phyloP scores from a whole-genome alignment of 2,329 filamentous ascomycete genomes.

The Alternaria brassicae region DNA sequence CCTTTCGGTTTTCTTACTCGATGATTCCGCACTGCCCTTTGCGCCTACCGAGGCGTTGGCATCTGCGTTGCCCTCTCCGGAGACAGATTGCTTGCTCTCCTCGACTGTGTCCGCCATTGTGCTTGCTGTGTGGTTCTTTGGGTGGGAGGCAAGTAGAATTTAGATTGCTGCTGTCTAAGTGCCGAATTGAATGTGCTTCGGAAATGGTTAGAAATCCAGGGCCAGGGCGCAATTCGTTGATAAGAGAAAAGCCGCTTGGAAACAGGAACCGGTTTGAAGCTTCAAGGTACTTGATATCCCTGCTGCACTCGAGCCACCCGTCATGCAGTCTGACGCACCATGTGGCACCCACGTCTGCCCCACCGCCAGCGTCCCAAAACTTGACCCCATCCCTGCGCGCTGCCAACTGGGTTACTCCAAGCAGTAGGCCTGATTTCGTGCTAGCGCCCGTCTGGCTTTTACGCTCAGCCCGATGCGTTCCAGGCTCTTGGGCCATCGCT shows the following conservation, averaged over 20 bases:
- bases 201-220: conserved; percentile 24
- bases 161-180: conserved; percentile 9
- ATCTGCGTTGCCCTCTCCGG: conserved; percentile 49
- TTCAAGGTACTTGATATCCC: conserved; percentile 39
- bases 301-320: conserved; percentile 45
- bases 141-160: conserved; percentile 9
- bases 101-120: conserved; percentile 50
- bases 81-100: conserved; percentile 47
- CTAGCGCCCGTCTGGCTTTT: background rate
- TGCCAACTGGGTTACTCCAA: background rate
- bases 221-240: conserved; percentile 42
- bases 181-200: conserved; percentile 24
- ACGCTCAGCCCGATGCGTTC: conserved; percentile 8
- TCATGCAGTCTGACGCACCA: conserved; percentile 50
- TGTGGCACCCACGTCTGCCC: conserved; percentile 38
- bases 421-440: background rate
- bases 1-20: conserved; percentile 56
- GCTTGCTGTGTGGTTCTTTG: conserved; percentile 21
- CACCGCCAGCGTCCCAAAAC: conserved; percentile 40
- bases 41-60: conserved; percentile 47
- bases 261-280: conserved; percentile 49
- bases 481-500: conserved; percentile 7
- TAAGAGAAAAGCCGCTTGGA: conserved; percentile 38
- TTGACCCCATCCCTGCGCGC: conserved; percentile 40
- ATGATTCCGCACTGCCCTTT: conserved; percentile 49